Evolutionary conservation across 192 early-diverging fungal species (phyloP), one percentile per base, ranked within the genome.

Genomic region (Coemansia sp.): DNA sequence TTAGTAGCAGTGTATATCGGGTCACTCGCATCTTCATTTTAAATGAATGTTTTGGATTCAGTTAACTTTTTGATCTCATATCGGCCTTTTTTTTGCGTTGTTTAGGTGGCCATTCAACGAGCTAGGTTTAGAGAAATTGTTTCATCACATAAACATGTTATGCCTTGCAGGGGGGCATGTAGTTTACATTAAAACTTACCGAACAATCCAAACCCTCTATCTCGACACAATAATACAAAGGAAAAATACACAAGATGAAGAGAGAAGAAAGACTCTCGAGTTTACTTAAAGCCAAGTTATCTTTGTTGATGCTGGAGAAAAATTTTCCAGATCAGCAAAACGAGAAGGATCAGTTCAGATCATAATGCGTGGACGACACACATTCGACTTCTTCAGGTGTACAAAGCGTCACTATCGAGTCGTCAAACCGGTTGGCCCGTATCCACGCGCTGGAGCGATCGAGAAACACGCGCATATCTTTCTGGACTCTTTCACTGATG

Each of bases 111-210:
- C 59, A 71, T 81, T 91, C 84, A 82, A 88, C 83, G 88, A 89
- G 89, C 89, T 91, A 83, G 86, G 88, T 91, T 91, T 84, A 88
- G 83, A 74, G 85, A 86, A 79, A 78, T 20, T 53, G 62, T 80
- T 66, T 85, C 78, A 83, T 83, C 82, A 86, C 77, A 48, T 19
- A 27, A 57, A 47, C 4, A 27, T 22, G 11, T 35, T 23, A 2
- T 22, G n/a, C 39, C 3, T 29, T 35, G n/a, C 49, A 20, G 49
- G 1, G 12, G 22, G 22, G 22, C 22, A 22, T 22, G 22, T 22
- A 22, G 22, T 22, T 22, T 20, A n/a, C 49, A 50, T 35, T 50
- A 45, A 45, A 45, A 45, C 14, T 13, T 13, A 45, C 41, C 41
- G 14, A 45, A 45, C 41, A 45, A 45, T 18, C 18, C 49, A 50